These are phyloP conservation scores for Solioccasus polychromus DNA, from an alignment of 768 basidiomycete genomes.

Conservation along the genomic window DNA sequence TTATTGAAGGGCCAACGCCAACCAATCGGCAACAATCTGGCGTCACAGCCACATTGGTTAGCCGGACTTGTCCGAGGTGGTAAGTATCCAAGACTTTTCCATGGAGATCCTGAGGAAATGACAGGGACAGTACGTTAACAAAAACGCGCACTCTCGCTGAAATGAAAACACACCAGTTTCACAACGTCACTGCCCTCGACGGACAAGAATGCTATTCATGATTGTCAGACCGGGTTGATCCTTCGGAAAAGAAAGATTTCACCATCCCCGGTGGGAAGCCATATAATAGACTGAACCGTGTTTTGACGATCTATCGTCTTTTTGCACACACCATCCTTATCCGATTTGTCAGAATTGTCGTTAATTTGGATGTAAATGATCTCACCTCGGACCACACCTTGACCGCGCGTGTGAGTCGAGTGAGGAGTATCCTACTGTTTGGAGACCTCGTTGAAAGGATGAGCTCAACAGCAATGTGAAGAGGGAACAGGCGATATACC, in stretches of 20 bases:
- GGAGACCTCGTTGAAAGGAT: constrained; percentile 41
- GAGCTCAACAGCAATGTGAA: constrained; percentile 1
- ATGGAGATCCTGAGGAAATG: constrained; percentile 37
- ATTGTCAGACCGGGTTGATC: constrained; percentile 13
- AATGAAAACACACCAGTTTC: constrained; percentile 37
- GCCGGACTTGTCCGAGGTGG: constrained; percentile 41
- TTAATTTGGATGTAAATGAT: constrained; percentile 2
- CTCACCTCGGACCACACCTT: constrained; percentile 53
- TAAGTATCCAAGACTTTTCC: constrained; percentile 45
- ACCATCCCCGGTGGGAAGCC: constrained; percentile 52
- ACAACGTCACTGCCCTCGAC: constrained; percentile 47
- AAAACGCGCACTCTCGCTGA: constrained; percentile 6
- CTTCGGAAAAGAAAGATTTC: constrained; percentile 5
- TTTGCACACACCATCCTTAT: constrained; percentile 49
- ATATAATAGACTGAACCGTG: constrained; percentile 48
- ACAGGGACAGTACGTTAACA: constrained; percentile 15
- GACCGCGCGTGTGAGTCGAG: constrained; percentile 46
- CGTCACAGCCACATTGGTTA: constrained; percentile 51
- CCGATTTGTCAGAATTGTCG: constrained; percentile 5
- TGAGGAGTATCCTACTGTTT: constrained; percentile 42
- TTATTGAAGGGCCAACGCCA: constrained; percentile 46
- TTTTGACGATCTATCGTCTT: constrained; percentile 48
- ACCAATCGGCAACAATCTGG: constrained; percentile 45
- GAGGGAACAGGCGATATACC: constrained; percentile 28
- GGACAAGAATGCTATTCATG: constrained; percentile 45